These are phyloP conservation scores for Ustilago trichophora DNA, from an alignment of 1,284 basidiomycete species.

Conservation along the genomic window DNA sequence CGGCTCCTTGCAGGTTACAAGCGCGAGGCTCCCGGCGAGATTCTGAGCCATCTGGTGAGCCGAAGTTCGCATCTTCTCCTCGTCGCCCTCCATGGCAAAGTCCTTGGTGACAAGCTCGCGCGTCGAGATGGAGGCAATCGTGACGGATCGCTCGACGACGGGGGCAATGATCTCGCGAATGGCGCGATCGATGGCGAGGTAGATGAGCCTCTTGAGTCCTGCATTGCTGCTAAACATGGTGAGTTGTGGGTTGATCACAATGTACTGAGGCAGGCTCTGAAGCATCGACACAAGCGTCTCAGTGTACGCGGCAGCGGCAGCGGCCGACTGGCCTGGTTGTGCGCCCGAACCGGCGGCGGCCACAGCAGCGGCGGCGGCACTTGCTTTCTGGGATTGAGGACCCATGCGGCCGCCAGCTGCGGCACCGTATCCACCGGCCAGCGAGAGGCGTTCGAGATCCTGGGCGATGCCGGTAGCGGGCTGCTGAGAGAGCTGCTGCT, in stretches of 20 bases:
- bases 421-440: constrained; percentile 38
- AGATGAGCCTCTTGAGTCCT: constrained; percentile 88
- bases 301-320: constrained; percentile 66
- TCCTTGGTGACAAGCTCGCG: constrained; percentile 95
- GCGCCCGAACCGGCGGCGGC: constrained; percentile 43
- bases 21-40: constrained; percentile 91
- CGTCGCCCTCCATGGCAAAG: constrained; percentile 92
- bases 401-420: constrained; percentile 33
- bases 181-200: constrained; percentile 89
- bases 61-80: constrained; percentile 87
- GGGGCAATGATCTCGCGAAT: constrained; percentile 98
- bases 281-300: constrained; percentile 76
- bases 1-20: constrained; percentile 99
- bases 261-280: constrained; percentile 75
- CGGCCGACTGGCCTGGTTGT: constrained; percentile 42
- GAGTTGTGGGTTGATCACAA: constrained; percentile 77
- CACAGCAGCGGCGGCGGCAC: constrained; percentile 36
- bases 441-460: constrained; percentile 55
- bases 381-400: constrained; percentile 43
- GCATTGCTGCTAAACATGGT: constrained; percentile 78
- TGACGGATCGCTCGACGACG: constrained; percentile 98
- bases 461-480: constrained; percentile 45
- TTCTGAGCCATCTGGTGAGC: constrained; percentile 97
- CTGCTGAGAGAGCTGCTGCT: constrained; percentile 46
- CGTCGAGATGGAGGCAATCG: constrained; percentile 97